phyloP scores from a whole-genome alignment of 441 rosid species.

The California macrophylla region DNA sequence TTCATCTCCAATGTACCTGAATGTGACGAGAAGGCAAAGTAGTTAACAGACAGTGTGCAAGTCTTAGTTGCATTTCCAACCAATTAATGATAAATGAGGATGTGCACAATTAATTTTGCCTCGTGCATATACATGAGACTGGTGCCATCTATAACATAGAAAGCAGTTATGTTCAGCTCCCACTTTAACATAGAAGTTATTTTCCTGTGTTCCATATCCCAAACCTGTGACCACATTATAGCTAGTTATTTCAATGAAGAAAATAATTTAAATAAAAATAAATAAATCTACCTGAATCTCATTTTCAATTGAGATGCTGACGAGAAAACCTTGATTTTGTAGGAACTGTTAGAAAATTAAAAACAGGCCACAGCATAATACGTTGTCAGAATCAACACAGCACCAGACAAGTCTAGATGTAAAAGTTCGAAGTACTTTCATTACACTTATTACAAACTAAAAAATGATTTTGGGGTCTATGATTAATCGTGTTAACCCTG shows the following conservation, averaged over 20 bases:
- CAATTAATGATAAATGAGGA: constrained; percentile 9
- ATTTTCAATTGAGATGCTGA: constrained; percentile 43
- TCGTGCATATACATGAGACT: constrained; percentile 39
- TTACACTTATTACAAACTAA: background rate
- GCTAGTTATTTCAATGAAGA: constrained; percentile 17
- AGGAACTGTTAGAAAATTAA: constrained; percentile 36
- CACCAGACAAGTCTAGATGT: background rate
- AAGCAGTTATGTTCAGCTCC: constrained; percentile 64
- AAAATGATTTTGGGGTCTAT: background rate
- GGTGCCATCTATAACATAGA: constrained; percentile 47
- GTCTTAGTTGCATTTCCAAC: constrained; percentile 3
- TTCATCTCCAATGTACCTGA: constrained; percentile 61
- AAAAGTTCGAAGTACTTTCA: background rate
- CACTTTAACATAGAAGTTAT: constrained; percentile 34
- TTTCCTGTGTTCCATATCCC: constrained; percentile 50
- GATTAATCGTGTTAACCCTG: background rate
- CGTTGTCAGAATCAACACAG: background rate
- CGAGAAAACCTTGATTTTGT: constrained; percentile 55
- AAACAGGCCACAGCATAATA: background rate
- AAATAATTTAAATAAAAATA: constrained; percentile 10
- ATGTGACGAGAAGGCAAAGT: constrained; percentile 11
- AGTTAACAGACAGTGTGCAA: constrained; percentile 8
- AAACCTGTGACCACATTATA: constrained; percentile 38
- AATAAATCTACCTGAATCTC: constrained; percentile 48
- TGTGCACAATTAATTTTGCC: constrained; percentile 3